These are phyloP conservation scores for Spirogloea muscicola DNA, from an alignment of 139 green algal genomes.

Conservation along the genomic window DNA sequence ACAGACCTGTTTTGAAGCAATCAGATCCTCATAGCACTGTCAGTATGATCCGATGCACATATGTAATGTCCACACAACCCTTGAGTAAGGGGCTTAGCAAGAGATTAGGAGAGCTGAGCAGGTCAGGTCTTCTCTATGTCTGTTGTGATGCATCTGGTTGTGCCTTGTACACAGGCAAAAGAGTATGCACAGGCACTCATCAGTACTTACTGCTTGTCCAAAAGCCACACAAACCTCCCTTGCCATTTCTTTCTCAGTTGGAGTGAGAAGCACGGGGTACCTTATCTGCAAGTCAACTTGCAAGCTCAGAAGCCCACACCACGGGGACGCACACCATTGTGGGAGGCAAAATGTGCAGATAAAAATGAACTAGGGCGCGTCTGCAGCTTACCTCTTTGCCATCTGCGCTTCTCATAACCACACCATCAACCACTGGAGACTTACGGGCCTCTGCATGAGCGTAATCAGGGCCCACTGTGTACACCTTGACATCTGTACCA, in stretches of 20 bases:
- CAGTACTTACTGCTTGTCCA: slow-evolving; percentile 68
- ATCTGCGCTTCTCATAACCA: slow-evolving; percentile 73
- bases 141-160: too few species aligned
- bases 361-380: not conserved
- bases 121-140: too few species aligned
- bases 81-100: too few species aligned
- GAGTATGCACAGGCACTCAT: too few species aligned
- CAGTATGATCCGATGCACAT: too few species aligned
- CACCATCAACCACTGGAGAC: slow-evolving; percentile 93
- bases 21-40: too few species aligned
- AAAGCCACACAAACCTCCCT: slow-evolving; percentile 90
- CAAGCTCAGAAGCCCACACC: too few species aligned
- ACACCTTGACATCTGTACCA: slow-evolving; percentile 98
- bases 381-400: slow-evolving; percentile 74
- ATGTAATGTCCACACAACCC: too few species aligned
- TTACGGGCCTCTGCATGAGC: slow-evolving; percentile 97
- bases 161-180: too few species aligned
- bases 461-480: slow-evolving; percentile 87
- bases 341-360: not conserved
- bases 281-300: slow-evolving; percentile 49
- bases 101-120: too few species aligned
- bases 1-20: slow-evolving; percentile 40
- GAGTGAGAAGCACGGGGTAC: slow-evolving; percentile 86
- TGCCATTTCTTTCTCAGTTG: slow-evolving; percentile 87
- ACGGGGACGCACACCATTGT: not conserved